A percentile compares a stretch with the other conserved stretches of the same genome.
phyloP scores from a whole-genome alignment of 208 protist species.

The Strigomonas culicis region DNA sequence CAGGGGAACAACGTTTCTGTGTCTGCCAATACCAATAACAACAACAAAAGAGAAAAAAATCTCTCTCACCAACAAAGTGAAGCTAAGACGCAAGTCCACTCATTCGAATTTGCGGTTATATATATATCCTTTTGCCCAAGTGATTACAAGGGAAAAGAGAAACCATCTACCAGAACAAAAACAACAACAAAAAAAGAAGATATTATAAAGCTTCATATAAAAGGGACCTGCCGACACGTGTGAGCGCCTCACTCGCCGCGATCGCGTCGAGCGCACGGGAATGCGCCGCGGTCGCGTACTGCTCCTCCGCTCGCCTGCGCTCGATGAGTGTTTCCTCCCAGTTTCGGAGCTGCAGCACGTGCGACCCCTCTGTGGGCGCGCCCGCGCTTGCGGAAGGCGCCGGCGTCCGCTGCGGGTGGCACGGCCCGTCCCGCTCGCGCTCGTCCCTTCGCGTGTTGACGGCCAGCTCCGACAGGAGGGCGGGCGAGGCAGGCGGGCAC shows the following conservation, averaged over 20 bases:
- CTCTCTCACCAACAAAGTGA: no score
- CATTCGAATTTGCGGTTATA: no score
- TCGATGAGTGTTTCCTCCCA: slow-evolving; percentile 8
- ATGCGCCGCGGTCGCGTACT: neutral
- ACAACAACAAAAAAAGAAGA: slow-evolving; percentile 14
- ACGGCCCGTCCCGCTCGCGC: neutral
- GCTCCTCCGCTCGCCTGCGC: neutral
- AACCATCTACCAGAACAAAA: slow-evolving; percentile 2
- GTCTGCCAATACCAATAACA: neutral
- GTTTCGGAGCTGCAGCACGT: neutral
- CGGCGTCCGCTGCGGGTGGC: no score
- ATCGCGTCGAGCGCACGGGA: neutral
- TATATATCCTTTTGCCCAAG: no score
- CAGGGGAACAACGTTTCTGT: neutral
- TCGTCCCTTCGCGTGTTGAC: no score
- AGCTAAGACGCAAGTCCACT: no score
- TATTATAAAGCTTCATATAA: slow-evolving; percentile 8
- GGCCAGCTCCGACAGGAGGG: no score
- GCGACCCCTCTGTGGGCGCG: neutral
- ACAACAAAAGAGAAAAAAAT: slow-evolving; percentile 14
- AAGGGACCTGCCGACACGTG: neutral
- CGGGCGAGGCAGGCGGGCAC: neutral
- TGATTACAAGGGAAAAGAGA: neutral
- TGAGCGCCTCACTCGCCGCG: neutral
- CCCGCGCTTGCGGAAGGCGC: no score